Conservation (phyloP, 2,329 filamentous ascomycete species). For the Falciphora oryzae region DNA sequence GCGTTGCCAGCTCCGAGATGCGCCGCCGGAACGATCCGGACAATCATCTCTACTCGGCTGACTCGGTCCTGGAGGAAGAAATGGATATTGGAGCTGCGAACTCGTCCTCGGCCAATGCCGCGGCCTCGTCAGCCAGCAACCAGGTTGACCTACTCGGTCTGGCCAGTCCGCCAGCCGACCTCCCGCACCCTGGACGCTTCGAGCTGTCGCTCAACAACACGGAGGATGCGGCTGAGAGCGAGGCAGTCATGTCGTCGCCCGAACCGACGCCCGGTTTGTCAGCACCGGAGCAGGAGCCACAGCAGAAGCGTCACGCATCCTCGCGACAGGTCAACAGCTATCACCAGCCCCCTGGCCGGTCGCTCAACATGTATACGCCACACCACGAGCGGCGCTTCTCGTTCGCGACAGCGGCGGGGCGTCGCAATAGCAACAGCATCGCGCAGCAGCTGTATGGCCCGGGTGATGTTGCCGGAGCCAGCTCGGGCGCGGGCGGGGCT, state of each 20-base stretch:
- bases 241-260: slow-evolving; percentile 1
- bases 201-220: slow-evolving; percentile 46
- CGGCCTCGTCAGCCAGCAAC: slow-evolving; percentile 27
- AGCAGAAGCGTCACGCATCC: slow-evolving; percentile 15
- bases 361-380: slow-evolving; percentile 38
- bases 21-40: slow-evolving; percentile 45
- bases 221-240: slow-evolving; percentile 7
- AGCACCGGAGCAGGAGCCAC: not conserved
- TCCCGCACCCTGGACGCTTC: slow-evolving; percentile 72
- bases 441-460: slow-evolving; percentile 46
- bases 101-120: slow-evolving; percentile 35
- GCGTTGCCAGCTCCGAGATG: slow-evolving; percentile 70
- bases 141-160: slow-evolving; percentile 65
- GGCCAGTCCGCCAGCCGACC: slow-evolving; percentile 53
- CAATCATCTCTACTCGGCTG: not conserved
- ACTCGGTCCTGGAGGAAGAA: slow-evolving; percentile 61
- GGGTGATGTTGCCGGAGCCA: slow-evolving; percentile 8
- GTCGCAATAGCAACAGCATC: slow-evolving; percentile 44
- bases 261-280: slow-evolving; percentile 2
- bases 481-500: slow-evolving; percentile 17
- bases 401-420: slow-evolving; percentile 41
- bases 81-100: slow-evolving; percentile 81
- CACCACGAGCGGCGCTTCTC: slow-evolving; percentile 48
- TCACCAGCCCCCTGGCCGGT: slow-evolving; percentile 32
- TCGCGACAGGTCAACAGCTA: slow-evolving; percentile 27